Conservation (phyloP, 768 basidiomycete species). For the Boletellus emodensis region DNA sequence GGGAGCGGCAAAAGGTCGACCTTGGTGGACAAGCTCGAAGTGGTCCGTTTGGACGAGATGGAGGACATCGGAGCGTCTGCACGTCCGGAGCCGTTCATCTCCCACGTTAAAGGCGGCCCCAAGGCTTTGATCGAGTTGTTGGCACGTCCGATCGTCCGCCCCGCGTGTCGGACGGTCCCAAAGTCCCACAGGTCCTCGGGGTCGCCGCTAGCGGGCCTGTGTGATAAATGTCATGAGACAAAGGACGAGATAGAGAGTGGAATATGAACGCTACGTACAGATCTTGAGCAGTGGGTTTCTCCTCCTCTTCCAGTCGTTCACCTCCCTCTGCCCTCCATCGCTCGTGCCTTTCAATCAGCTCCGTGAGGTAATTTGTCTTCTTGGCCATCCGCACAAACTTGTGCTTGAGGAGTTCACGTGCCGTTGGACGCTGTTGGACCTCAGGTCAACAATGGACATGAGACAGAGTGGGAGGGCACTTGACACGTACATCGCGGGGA, state of each 20-base stretch:
- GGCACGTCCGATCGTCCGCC: conserved; percentile 66
- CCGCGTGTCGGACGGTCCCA: conserved; percentile 84
- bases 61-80: conserved; percentile 37
- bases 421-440: conserved; percentile 73
- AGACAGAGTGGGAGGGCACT: not conserved
- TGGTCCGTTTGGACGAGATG: conserved; percentile 25
- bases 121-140: conserved; percentile 52
- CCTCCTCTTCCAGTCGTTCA: conserved; percentile 67
- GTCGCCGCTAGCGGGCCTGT: conserved; percentile 54
- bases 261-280: conserved; percentile 42
- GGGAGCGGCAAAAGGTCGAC: conserved; percentile 62
- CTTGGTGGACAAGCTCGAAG: conserved; percentile 49
- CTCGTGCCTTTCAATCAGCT: conserved; percentile 92
- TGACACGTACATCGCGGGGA: conserved; percentile 71
- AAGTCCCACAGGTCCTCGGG: conserved; percentile 95
- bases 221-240: not conserved
- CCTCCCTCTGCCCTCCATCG: conserved; percentile 92
- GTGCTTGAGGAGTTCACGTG: conserved; percentile 93
- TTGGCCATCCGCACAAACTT: conserved; percentile 94
- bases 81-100: conserved; percentile 57
- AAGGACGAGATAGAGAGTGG: not conserved
- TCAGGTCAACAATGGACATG: conserved; percentile 11
- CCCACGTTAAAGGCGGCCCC: conserved; percentile 75
- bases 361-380: conserved; percentile 91
- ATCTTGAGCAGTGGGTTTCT: conserved; percentile 57